Evolutionary conservation across 805 yeast species (phyloP), one percentile per base, ranked within the genome.

Genomic region (Saturnispora zaruensis): DNA sequence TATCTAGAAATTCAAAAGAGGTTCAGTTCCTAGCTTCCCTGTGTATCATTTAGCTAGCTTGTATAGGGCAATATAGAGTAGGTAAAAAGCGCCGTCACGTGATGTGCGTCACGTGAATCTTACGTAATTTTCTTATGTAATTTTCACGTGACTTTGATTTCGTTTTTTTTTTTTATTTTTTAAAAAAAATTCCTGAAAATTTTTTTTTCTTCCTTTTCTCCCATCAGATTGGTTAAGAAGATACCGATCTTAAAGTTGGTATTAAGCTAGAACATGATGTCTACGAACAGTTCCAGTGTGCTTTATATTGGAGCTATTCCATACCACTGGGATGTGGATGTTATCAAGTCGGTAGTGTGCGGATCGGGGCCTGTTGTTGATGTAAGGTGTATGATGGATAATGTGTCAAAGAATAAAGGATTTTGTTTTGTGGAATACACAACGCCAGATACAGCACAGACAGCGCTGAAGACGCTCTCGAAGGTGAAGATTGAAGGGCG

Each of bases 331-430:
- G 80, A 74, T 53, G 81, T 77, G 50, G 77, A 77, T 46, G 77
- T 74, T 14, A 69, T 84, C 33, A 76, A 79, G 48, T 77, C 81
- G 26, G 77, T 84, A 9, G 81, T 84, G 23, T 81, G 85, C 48
- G 90, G 90, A 1, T 73, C 85, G 8, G 93, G 93, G 1, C 76
- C 77, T 3, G 77, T 85, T 24, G 79, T 81, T 14, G 87, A 81
- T 54, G 82, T 84, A 7, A 73, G 87, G 56, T 64, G 82, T 65
- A 73, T 82, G 66, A 73, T 71, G 72, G 79, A 79, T 60, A 70
- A 72, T 59, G 75, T 75, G 9, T 79, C 81, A 9, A 76, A 77
- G 53, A 77, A 79, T 58, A 81, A 81, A 59, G 85, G 85, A n/a
- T 82, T 75, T 57, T 77, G 84, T 51, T 82, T 82, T 58, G 75